Evolutionary conservation across 352 stramenopile genomes (phyloP).

Genomic region (Globisporangium sylvaticum): DNA sequence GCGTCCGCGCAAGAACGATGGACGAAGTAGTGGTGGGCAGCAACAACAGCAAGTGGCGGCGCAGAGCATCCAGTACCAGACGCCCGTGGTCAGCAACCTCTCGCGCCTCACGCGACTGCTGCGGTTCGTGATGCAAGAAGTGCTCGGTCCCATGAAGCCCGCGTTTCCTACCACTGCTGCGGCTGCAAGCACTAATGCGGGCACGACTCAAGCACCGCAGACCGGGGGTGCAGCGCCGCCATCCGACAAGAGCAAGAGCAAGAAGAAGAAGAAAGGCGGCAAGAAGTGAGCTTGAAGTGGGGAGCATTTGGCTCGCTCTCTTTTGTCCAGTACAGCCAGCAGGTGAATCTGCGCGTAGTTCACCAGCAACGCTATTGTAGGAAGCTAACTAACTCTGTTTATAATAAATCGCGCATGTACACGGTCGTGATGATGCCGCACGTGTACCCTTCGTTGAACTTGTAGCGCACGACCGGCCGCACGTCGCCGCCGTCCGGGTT

Average conservation of each 20-base stretch:
- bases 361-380: background rate
- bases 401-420: constrained; percentile 84
- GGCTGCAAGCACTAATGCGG: background rate
- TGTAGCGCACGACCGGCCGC: constrained; percentile 70
- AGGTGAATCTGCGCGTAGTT: background rate
- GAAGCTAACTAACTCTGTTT: constrained; percentile 2
- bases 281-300: constrained; percentile 25
- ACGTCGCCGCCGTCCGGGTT: constrained; percentile 14
- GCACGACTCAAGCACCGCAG: constrained; percentile 1
- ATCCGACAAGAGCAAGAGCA: constrained; percentile 19
- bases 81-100: constrained; percentile 21
- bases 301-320: background rate
- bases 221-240: background rate
- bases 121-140: constrained; percentile 65
- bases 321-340: background rate
- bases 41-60: constrained; percentile 9
- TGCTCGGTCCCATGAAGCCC: constrained; percentile 53
- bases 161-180: background rate
- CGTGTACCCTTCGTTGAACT: constrained; percentile 90
- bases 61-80: constrained; percentile 21
- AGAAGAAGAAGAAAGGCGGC: constrained; percentile 37
- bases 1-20: background rate
- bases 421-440: constrained; percentile 88
- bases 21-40: background rate
- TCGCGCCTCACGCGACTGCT: constrained; percentile 46